Evolutionary conservation across 495 filamentous ascomycete species (phyloP), one percentile per base, ranked within the genome.

Genomic region (Xylaria scruposa): DNA sequence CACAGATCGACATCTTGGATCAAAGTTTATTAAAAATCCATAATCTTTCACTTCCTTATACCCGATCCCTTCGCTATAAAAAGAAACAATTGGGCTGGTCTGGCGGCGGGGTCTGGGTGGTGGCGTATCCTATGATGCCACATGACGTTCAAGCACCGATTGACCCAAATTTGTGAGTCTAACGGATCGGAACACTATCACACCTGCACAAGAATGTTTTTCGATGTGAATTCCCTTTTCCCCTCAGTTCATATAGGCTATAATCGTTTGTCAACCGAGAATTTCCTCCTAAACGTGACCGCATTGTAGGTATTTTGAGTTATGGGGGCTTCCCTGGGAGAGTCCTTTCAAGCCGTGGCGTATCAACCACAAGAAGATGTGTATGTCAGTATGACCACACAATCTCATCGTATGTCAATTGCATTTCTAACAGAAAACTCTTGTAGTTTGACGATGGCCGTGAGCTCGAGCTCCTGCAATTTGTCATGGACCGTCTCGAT

Each of bases 381-480:
- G 64, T 77, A 70, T 63, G 75, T 77, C 40, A 74, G 75, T 77
- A 47, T 47, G 8, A 29, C 60, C 64, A 74, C 7, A 42, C 3
- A 46, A 0, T 26, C 13, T 21, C 24, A n/a, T 47, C 5, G 4
- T 58, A 44, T 26, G 7, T 12, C 19, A 10, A 26, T 24, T 62
- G n/a, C n/a, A 31, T 8, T 33, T 44, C 31, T 70, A 47, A 70
- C 21, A 2, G 21, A 62, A 54, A 15, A 17, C 12, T 33, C 21
- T 67, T 71, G 72, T 80, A 81, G 87, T 90, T 88, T 68, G 85
- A 93, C 71, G 90, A 92, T 75, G 91, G 91, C 49, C 88, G 91
- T n/a, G 92, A 95, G 74, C 85, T 90, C 42, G 89, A 92, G 63
- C 86, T 95, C 0, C 85, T 95, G 2, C 86, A 91, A 61, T 92